Evolutionary conservation across 441 rosid species (phyloP).

Genomic region (Erodium chrysanthum): DNA sequence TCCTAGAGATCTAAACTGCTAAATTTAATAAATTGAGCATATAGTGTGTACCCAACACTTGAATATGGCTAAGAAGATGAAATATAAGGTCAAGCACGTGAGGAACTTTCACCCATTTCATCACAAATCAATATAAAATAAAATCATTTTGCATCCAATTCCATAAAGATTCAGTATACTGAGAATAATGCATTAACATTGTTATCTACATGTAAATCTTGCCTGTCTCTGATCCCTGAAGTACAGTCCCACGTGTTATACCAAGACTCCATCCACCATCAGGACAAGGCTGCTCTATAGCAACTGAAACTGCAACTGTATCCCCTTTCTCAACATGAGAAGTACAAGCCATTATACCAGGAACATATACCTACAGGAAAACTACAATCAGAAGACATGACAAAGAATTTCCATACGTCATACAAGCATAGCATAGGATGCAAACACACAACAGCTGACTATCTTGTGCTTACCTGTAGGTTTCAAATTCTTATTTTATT

Average conservation of each 20-base stretch:
- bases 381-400: conserved; percentile 21
- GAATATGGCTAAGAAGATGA: neutral
- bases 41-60: neutral
- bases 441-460: neutral
- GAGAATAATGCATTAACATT: conserved; percentile 3
- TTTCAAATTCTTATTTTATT: conserved; percentile 1
- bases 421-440: neutral
- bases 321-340: conserved; percentile 93
- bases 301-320: conserved; percentile 84
- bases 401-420: conserved; percentile 1
- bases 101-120: neutral
- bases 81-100: neutral
- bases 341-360: conserved; percentile 93
- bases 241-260: conserved; percentile 84
- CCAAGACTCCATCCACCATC: conserved; percentile 69
- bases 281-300: conserved; percentile 55
- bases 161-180: conserved; percentile 5
- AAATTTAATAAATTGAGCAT: neutral
- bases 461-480: neutral
- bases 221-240: conserved; percentile 71
- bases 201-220: conserved; percentile 23
- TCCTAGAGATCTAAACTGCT: neutral
- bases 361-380: conserved; percentile 68
- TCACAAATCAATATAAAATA: neutral
- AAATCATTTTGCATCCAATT: neutral